Evolutionary conservation across 352 stramenopile species (phyloP).

Genomic region (Pythium scleroteichum): DNA sequence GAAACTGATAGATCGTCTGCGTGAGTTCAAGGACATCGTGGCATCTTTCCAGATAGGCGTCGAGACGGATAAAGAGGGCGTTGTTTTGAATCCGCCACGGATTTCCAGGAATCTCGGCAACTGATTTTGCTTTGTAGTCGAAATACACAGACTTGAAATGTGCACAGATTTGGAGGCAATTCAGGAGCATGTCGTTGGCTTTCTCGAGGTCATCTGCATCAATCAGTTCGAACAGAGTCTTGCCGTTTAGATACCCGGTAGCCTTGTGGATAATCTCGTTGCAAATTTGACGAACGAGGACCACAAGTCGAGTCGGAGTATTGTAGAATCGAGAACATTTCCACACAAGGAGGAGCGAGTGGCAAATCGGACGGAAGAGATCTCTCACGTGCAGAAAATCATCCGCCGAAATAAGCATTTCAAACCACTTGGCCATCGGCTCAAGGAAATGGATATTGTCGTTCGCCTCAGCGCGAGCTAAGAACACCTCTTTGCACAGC

Average conservation of each 20-base stretch:
- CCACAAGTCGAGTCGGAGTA: slow-evolving; percentile 81
- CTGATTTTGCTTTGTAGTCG: slow-evolving; percentile 90
- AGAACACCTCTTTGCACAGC: slow-evolving; percentile 91
- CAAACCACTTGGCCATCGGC: slow-evolving; percentile 70
- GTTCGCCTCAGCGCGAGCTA: slow-evolving; percentile 84
- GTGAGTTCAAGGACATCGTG: slow-evolving; percentile 91
- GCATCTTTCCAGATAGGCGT: slow-evolving; percentile 90
- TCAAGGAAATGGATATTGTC: slow-evolving; percentile 87
- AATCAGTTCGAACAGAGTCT: slow-evolving; percentile 79
- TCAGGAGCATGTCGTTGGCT: slow-evolving; percentile 69
- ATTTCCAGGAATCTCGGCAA: slow-evolving; percentile 78
- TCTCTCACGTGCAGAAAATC: slow-evolving; percentile 59
- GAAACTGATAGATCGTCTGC: slow-evolving; percentile 89
- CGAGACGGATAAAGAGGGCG: slow-evolving; percentile 88
- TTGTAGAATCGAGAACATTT: slow-evolving; percentile 93
- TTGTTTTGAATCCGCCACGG: slow-evolving; percentile 93
- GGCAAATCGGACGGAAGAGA: slow-evolving; percentile 86
- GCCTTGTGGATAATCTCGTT: slow-evolving; percentile 88
- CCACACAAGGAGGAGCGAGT: slow-evolving; percentile 90
- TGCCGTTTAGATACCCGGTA: slow-evolving; percentile 68
- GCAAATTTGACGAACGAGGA: slow-evolving; percentile 88
- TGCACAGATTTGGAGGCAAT: slow-evolving; percentile 79
- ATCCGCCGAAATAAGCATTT: slow-evolving; percentile 34
- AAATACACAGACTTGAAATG: slow-evolving; percentile 93
- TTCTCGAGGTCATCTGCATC: slow-evolving; percentile 72